Evolutionary conservation across 441 rosid genomes (phyloP).

Genomic region (Omphalea diandra): DNA sequence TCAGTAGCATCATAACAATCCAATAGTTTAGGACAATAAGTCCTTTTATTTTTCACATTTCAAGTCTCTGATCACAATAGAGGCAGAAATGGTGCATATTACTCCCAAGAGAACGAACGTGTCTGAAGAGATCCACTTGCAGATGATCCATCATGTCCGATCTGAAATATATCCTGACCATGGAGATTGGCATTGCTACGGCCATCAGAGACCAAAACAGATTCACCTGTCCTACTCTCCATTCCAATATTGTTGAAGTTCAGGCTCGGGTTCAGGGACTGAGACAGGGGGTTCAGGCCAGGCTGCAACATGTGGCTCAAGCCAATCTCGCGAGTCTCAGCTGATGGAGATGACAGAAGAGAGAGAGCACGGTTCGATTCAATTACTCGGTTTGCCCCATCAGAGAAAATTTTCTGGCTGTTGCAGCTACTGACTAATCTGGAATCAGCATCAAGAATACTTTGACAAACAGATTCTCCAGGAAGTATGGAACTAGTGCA

Average conservation of each 20-base stretch:
- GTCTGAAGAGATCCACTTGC: slow-evolving; percentile 41
- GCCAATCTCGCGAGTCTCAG: slow-evolving; percentile 40
- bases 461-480: slow-evolving; percentile 36
- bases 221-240: slow-evolving; percentile 31
- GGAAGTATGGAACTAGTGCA: slow-evolving; percentile 26
- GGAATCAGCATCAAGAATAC: slow-evolving; percentile 28
- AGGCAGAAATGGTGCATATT: slow-evolving; percentile 20
- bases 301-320: slow-evolving; percentile 41
- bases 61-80: background rate
- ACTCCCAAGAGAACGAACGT: slow-evolving; percentile 63
- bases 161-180: slow-evolving; percentile 33
- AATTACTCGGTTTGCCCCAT: slow-evolving; percentile 29
- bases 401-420: slow-evolving; percentile 38
- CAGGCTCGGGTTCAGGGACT: slow-evolving; percentile 36
- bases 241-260: slow-evolving; percentile 33
- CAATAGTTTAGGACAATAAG: background rate
- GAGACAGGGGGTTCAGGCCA: slow-evolving; percentile 37
- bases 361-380: slow-evolving; percentile 65
- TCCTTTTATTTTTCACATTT: background rate
- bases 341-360: slow-evolving; percentile 81
- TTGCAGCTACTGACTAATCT: slow-evolving; percentile 23
- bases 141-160: slow-evolving; percentile 39
- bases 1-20: slow-evolving; percentile 1
- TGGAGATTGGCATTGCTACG: slow-evolving; percentile 30
- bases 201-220: slow-evolving; percentile 35